Conservation (phyloP, 805 yeast species). For the Nakazawaea populi region DNA sequence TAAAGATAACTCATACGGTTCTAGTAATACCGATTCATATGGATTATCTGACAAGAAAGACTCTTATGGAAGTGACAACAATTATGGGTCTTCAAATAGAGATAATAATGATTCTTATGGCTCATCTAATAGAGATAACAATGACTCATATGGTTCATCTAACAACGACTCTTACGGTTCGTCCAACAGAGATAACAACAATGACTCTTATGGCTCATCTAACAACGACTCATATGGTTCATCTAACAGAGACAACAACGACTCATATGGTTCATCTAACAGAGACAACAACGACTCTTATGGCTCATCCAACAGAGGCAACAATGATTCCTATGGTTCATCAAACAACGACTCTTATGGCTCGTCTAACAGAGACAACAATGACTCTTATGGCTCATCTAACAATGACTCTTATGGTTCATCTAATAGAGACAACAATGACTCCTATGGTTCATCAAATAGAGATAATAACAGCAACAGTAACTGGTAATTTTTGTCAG, state of each 20-base stretch:
- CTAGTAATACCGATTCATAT: constrained; percentile 1
- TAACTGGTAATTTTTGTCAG: constrained; percentile 20
- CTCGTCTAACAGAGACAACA: constrained; percentile 9
- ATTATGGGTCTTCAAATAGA: constrained; percentile 11
- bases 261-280: constrained; percentile 20
- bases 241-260: constrained; percentile 19
- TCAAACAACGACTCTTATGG: constrained; percentile 13
- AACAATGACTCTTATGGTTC: constrained; percentile 21
- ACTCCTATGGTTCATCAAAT: constrained; percentile 28
- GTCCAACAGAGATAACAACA: constrained; percentile 13
- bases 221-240: constrained; percentile 26
- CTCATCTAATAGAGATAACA: constrained; percentile 13
- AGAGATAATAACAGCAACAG: constrained; percentile 18
- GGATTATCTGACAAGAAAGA: constrained; percentile 17
- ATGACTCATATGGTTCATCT: constrained; percentile 22
- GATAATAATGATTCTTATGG: constrained; percentile 21
- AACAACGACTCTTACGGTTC: constrained; percentile 1
- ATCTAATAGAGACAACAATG: constrained; percentile 24
- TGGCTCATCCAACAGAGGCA: constrained; percentile 25
- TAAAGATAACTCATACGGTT: constrained; percentile 4
- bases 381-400: constrained; percentile 18
- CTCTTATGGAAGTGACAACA: constrained; percentile 20
- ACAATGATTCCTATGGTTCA: constrained; percentile 15
- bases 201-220: constrained; percentile 23
- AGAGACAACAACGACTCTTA: constrained; percentile 19